A percentile compares a stretch with the other conserved stretches of the same genome.
These are phyloP conservation scores for Kentomonas sorsogonicus DNA, from an alignment of 208 protist genomes.

Conservation along the genomic window DNA sequence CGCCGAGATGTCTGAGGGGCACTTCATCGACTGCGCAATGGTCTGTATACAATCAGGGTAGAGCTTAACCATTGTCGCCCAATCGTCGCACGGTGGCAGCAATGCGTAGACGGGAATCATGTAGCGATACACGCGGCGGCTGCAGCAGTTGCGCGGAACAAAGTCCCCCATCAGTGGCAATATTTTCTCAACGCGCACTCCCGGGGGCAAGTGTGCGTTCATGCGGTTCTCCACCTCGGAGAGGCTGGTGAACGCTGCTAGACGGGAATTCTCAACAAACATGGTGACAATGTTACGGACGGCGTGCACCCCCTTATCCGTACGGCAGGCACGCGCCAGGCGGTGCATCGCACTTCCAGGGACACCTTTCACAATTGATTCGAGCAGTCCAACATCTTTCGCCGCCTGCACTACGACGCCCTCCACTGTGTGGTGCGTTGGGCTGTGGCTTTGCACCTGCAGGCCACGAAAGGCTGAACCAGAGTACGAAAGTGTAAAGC, in stretches of 20 bases:
- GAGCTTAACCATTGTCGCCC: constrained; percentile 26
- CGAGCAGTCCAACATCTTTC: constrained; percentile 52
- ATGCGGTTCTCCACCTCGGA: constrained; percentile 27
- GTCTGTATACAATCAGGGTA: constrained; percentile 31
- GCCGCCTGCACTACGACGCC: constrained; percentile 71
- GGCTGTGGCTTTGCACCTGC: constrained; percentile 72
- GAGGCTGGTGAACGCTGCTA: constrained; percentile 20
- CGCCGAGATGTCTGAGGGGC: too few relatives aligned
- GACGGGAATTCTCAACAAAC: too few relatives aligned
- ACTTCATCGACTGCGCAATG: too few relatives aligned
- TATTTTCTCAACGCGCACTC: constrained; percentile 45
- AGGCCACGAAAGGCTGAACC: constrained; percentile 65
- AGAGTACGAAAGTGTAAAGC: constrained; percentile 61
- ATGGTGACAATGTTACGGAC: constrained; percentile 72
- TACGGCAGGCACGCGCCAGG: constrained; percentile 73
- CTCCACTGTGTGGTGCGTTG: constrained; percentile 77
- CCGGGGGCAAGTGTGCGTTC: constrained; percentile 34
- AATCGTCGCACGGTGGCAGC: constrained; percentile 53
- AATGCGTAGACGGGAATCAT: constrained; percentile 75
- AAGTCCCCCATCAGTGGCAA: constrained; percentile 59
- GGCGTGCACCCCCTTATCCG: constrained; percentile 81
- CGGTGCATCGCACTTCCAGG: constrained; percentile 37
- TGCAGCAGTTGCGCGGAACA: constrained; percentile 71
- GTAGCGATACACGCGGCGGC: constrained; percentile 76
- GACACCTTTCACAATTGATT: constrained; percentile 29